Evolutionary conservation across 2,329 filamentous ascomycete genomes (phyloP), one percentile per base, ranked within the genome.

Genomic region (Colletotrichum kahawae): DNA sequence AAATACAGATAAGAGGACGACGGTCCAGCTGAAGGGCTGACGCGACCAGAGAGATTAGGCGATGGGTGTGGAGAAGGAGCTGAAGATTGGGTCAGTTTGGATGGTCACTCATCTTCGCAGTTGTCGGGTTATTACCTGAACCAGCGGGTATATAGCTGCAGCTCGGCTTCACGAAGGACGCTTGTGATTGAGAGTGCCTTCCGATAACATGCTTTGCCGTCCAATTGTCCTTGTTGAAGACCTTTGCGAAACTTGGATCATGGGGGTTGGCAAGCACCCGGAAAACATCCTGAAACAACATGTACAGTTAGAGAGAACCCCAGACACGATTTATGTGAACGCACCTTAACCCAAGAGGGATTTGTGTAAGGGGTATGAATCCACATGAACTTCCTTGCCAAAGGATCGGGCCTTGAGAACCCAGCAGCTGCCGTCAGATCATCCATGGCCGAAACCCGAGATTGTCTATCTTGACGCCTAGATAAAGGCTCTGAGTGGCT

Each of bases 351-450:
- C 90, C 90, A 92, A 0, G 87, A 85, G 0, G 90, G 89, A 67
- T 91, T 91, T 10, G 89, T 91, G 33, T 87, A 91, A 0, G 90
- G 88, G 21, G 90, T 77, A 80, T 92, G 90, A 62, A 91, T 86
- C 90, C 90, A 92, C 78, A 89, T 87, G 77, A 91, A 91, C 79
- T 88, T 90, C 29, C 88, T 85, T 4, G 80, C 77, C 3, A 21
- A 7, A 3, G 83, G 82, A 63, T 85, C 80, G 0, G 85, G 85
- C 31, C 85, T 79, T 5, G 84, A 85, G 76, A 87, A 87, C 0
- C 85, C 85, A 21, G 43, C 43, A 13, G 43, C 43, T 2, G 84
- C 85, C 0, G 82, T 80, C 48, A 82, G 73, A 34, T 85, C 82
- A 16, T 82, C 79, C 5, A 82, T 65, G 7, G 78, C 78, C 1